Percentiles rank a stretch among this genome's conserved stretches.
These are phyloP conservation scores for Candida khao-thaluensis DNA, from an alignment of 805 yeast genomes.

Conservation along the genomic window DNA sequence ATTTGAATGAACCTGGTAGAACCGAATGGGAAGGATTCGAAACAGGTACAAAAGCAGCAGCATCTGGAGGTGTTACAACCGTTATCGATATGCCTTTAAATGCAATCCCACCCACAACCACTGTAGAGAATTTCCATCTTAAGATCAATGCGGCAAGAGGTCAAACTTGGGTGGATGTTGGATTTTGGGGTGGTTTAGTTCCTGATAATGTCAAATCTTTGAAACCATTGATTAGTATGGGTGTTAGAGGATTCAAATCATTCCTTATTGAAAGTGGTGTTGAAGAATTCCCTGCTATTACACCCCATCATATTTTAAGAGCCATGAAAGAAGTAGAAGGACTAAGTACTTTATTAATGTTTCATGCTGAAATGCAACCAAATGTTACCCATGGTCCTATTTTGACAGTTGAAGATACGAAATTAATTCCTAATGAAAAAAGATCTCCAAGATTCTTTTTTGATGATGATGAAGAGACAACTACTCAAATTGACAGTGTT, in stretches of 20 bases:
- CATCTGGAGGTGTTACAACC: slow-evolving; percentile 94
- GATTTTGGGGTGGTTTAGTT: slow-evolving; percentile 94
- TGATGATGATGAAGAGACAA: slow-evolving; percentile 13
- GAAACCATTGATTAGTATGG: slow-evolving; percentile 73
- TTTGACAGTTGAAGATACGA: slow-evolving; percentile 21
- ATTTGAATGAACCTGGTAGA: slow-evolving; percentile 94
- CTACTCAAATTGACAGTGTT: slow-evolving; percentile 2
- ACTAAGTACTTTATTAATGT: slow-evolving; percentile 72
- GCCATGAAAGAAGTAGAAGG: slow-evolving; percentile 68
- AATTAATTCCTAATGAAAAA: slow-evolving; percentile 23
- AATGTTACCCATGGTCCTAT: slow-evolving; percentile 15
- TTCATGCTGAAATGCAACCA: slow-evolving; percentile 89
- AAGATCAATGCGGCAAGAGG: slow-evolving; percentile 77
- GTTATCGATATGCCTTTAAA: slow-evolving; percentile 95
- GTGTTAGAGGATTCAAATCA: slow-evolving; percentile 93
- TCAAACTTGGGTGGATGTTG: slow-evolving; percentile 90
- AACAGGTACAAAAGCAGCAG: slow-evolving; percentile 94
- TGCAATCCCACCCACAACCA: slow-evolving; percentile 95
- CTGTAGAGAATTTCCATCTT: slow-evolving; percentile 66
- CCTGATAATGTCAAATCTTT: slow-evolving; percentile 74
- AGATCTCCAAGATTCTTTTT: slow-evolving; percentile 19
- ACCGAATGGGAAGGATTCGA: slow-evolving; percentile 99
- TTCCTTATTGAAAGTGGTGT: slow-evolving; percentile 95
- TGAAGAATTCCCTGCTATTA: slow-evolving; percentile 88
- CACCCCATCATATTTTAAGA: slow-evolving; percentile 56